Evolutionary conservation across 148 eudicot genomes (phyloP).

Genomic region (Vaccinium darrowii): DNA sequence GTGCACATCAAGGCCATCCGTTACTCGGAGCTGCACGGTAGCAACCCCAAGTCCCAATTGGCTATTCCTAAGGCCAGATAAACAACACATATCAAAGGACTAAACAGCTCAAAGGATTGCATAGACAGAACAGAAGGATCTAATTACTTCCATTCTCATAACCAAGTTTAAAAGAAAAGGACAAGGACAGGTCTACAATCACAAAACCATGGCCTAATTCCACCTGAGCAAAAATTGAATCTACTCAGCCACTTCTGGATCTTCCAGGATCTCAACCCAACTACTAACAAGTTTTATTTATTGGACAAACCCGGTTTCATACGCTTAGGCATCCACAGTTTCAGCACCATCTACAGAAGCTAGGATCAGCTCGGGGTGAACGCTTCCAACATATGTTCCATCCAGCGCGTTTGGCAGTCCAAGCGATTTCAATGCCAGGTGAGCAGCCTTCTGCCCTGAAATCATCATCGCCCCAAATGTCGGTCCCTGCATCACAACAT

Average conservation of each 20-base stretch:
- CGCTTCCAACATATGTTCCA: constrained; percentile 38
- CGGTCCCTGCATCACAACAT: constrained; percentile 58
- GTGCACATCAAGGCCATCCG: too few species aligned
- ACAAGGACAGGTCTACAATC: neutral
- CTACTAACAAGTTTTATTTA: neutral
- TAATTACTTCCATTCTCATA: neutral
- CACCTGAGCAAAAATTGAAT: neutral
- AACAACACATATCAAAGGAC: too few species aligned
- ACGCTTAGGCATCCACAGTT: constrained; percentile 39
- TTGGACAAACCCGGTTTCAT: neutral
- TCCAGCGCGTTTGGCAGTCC: constrained; percentile 79
- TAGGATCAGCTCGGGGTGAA: constrained; percentile 54
- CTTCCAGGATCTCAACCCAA: neutral
- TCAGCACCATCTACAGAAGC: constrained; percentile 51
- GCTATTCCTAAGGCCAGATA: neutral
- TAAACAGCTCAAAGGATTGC: neutral
- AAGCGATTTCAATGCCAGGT: constrained; percentile 74
- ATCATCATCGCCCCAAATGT: constrained; percentile 99
- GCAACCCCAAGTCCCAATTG: too few species aligned
- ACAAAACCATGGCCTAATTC: neutral
- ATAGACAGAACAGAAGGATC: neutral
- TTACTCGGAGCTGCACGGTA: too few species aligned
- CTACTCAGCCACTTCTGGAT: neutral
- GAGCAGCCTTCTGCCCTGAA: constrained; percentile 96
- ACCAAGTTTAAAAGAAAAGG: neutral